These are phyloP conservation scores for Kurtzmaniella quercitrusa DNA, from an alignment of 1,139 yeast species.

Conservation along the genomic window DNA sequence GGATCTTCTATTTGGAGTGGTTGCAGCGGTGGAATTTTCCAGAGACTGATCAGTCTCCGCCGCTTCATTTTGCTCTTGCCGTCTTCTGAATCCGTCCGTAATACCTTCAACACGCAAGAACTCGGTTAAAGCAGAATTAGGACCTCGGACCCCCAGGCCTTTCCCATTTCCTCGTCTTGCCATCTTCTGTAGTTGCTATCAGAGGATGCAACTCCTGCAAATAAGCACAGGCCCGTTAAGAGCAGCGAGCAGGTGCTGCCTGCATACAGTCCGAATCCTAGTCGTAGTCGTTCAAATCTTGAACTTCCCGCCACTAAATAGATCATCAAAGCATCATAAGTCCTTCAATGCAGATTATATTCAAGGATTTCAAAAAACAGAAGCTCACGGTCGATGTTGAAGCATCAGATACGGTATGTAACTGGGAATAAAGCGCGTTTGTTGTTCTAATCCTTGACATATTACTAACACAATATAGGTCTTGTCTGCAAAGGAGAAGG, in stretches of 20 bases:
- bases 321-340: neutral
- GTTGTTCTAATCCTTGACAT: neutral
- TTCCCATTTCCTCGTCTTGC: slow-evolving; percentile 6
- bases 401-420: slow-evolving; percentile 59
- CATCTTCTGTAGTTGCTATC: neutral
- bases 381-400: slow-evolving; percentile 80
- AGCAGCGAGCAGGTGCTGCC: neutral
- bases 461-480: slow-evolving; percentile 34
- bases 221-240: neutral
- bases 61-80: slow-evolving; percentile 34
- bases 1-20: slow-evolving; percentile 1
- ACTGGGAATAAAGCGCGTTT: neutral
- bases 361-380: slow-evolving; percentile 92
- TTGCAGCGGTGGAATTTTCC: slow-evolving; percentile 2
- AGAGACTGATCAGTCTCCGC: slow-evolving; percentile 11
- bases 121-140: slow-evolving; percentile 76
- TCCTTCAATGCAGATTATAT: slow-evolving; percentile 63
- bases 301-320: neutral
- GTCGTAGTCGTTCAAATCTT: neutral
- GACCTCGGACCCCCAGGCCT: slow-evolving; percentile 55
- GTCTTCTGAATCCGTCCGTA: slow-evolving; percentile 69
- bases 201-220: neutral
- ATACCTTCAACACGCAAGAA: slow-evolving; percentile 80
- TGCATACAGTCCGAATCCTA: neutral
- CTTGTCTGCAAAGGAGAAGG: slow-evolving; percentile 63